Evolutionary conservation across 1,284 basidiomycete species (phyloP).

Genomic region (Melampsora abietis-canadensis): DNA sequence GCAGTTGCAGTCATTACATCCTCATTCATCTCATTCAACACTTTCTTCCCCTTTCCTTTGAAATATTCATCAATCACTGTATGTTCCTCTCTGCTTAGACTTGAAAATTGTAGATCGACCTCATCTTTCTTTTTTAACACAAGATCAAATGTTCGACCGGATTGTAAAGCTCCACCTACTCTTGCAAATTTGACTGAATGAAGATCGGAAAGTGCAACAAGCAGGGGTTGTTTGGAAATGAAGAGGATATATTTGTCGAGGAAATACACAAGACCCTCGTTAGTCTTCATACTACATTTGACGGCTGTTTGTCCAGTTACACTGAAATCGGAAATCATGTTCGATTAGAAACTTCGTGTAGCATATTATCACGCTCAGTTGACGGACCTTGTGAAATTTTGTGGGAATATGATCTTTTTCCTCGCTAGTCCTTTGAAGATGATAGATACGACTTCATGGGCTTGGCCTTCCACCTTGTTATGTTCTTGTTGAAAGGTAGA

Average conservation of each 20-base stretch:
- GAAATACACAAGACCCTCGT: conserved; percentile 94
- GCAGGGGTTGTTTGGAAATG: conserved; percentile 90
- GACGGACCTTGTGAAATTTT: conserved; percentile 73
- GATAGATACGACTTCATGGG: conserved; percentile 77
- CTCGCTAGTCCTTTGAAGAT: conserved; percentile 86
- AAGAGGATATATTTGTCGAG: conserved; percentile 98
- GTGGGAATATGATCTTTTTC: conserved; percentile 82
- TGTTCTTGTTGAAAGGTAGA: conserved; percentile 28
- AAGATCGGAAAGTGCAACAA: conserved; percentile 86
- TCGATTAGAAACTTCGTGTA: background rate
- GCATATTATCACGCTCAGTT: background rate
- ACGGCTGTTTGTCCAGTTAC: conserved; percentile 61
- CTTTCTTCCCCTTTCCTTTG: conserved; percentile 81
- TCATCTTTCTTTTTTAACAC: conserved; percentile 84
- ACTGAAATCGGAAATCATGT: conserved; percentile 48
- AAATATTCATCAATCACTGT: conserved; percentile 79
- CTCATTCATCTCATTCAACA: conserved; percentile 97
- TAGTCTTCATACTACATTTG: conserved; percentile 96
- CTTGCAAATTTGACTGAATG: conserved; percentile 90
- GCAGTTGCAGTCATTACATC: conserved; percentile 64
- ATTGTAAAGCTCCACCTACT: conserved; percentile 83
- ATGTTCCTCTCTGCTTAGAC: conserved; percentile 93
- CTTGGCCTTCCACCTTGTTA: conserved; percentile 38
- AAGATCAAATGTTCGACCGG: conserved; percentile 91
- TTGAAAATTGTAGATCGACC: conserved; percentile 68